phyloP scores from a whole-genome alignment of 1,284 basidiomycete species.

The Apiotrichum gracile region DNA sequence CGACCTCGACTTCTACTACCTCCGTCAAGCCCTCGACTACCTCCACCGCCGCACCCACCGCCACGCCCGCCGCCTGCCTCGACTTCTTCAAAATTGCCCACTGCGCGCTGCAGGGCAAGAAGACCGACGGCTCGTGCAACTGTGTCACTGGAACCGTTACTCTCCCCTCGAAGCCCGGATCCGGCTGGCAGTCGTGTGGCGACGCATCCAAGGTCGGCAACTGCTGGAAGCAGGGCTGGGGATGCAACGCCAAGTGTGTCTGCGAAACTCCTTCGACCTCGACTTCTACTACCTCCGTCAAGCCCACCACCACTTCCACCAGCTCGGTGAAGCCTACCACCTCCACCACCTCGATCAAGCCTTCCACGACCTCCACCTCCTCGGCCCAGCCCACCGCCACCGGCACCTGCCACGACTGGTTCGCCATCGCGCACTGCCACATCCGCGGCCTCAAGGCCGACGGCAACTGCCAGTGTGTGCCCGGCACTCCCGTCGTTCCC shows the following conservation, averaged over 20 bases:
- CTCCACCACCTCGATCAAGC: neutral
- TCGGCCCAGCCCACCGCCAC: neutral
- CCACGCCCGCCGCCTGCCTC: neutral
- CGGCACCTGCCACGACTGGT: neutral
- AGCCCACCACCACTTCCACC: neutral
- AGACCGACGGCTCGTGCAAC: neutral
- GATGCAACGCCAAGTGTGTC: slow-evolving; percentile 6
- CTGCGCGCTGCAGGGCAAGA: slow-evolving; percentile 1
- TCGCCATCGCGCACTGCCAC: neutral
- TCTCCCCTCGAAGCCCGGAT: slow-evolving; percentile 1
- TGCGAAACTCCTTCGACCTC: neutral
- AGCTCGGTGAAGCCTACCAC: neutral
- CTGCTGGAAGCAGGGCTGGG: slow-evolving; percentile 5
- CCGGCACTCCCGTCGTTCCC: neutral
- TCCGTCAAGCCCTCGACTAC: neutral
- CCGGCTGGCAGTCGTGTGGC: neutral
- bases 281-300: neutral
- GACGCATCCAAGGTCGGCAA: slow-evolving; percentile 1
- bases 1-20: neutral
- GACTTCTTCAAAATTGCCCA: neutral
- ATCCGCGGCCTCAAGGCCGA: neutral
- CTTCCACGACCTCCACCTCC: neutral
- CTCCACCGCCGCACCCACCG: no score
- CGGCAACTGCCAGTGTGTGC: slow-evolving; percentile 1
- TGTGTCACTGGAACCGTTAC: neutral